A percentile compares a stretch with the other conserved stretches of the same genome.
Evolutionary conservation across 352 stramenopile genomes (phyloP).

Genomic region (Phytophthora rubi): DNA sequence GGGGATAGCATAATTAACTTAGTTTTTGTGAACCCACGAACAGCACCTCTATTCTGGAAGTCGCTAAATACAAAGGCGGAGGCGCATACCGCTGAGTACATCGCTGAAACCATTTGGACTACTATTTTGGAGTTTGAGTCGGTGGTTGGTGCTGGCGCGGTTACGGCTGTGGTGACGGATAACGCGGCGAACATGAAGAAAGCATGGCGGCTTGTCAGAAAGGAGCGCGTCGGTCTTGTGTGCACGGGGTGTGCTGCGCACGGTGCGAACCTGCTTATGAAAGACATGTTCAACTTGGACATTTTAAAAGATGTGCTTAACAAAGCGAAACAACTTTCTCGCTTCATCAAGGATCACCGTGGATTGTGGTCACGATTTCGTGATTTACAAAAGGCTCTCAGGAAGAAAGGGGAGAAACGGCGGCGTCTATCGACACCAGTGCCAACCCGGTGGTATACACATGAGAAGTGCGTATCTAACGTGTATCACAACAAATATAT

Average conservation of each 20-base stretch:
- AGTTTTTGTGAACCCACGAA: conserved; percentile 8
- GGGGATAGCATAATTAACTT: conserved; percentile 24
- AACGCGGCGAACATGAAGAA: conserved; percentile 20
- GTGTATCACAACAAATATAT: conserved; percentile 7
- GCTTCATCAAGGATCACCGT: conserved; percentile 4
- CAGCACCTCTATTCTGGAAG: conserved; percentile 13
- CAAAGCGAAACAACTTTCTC: not conserved
- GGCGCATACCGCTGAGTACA: conserved; percentile 1
- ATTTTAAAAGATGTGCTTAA: conserved; percentile 2
- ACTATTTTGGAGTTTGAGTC: conserved; percentile 6
- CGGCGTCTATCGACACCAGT: conserved; percentile 9
- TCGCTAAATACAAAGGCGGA: conserved; percentile 1
- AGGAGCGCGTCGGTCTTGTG: conserved; percentile 1
- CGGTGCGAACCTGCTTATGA: conserved; percentile 27
- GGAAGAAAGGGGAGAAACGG: not conserved
- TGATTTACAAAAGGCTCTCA: not conserved
- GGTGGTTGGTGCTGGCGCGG: not conserved
- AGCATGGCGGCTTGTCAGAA: not conserved
- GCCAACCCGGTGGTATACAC: conserved; percentile 17
- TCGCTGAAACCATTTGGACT: not conserved
- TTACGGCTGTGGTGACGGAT: conserved; percentile 7
- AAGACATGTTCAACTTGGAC: conserved; percentile 19
- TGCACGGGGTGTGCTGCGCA: conserved; percentile 17
- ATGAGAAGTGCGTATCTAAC: conserved; percentile 15
- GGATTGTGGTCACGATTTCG: conserved; percentile 10